These are phyloP conservation scores for Annulohypoxylon maeteangense DNA, from an alignment of 495 filamentous ascomycete species.

Conservation along the genomic window DNA sequence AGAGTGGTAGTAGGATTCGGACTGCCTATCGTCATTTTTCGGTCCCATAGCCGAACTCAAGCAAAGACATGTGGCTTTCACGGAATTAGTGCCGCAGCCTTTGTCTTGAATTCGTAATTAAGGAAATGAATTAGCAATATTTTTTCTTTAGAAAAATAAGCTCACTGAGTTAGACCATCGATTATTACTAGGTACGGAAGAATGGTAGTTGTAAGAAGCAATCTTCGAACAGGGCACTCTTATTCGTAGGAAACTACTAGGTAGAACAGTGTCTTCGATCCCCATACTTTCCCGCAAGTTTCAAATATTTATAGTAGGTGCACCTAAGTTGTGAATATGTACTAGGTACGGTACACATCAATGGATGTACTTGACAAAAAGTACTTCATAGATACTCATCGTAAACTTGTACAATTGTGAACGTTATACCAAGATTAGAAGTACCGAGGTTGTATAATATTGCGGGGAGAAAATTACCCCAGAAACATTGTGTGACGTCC, in stretches of 20 bases:
- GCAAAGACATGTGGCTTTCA: background rate
- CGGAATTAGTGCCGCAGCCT: background rate
- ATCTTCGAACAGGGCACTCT: background rate
- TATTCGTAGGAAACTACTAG: background rate
- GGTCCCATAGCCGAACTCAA: conserved; percentile 2
- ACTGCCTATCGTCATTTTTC: background rate
- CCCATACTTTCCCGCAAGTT: background rate
- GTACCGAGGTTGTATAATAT: conserved; percentile 23
- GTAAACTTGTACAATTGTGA: background rate
- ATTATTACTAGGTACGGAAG: background rate
- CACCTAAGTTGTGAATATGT: no score
- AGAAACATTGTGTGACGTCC: conserved; percentile 9
- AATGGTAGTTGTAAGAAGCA: background rate
- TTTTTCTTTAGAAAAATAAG: background rate
- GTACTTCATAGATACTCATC: no score
- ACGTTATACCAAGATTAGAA: background rate
- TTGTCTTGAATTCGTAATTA: background rate
- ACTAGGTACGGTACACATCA: no score
- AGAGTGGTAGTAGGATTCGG: background rate
- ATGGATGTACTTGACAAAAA: no score
- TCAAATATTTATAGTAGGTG: background rate
- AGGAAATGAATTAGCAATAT: background rate
- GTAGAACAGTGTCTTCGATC: background rate
- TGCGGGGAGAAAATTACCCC: conserved; percentile 37
- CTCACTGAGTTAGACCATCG: background rate